Percentiles rank a stretch among this genome's conserved stretches.
Evolutionary conservation across 2,329 filamentous ascomycete species (phyloP).

Genomic region (Arthrobotrys sinensis): DNA sequence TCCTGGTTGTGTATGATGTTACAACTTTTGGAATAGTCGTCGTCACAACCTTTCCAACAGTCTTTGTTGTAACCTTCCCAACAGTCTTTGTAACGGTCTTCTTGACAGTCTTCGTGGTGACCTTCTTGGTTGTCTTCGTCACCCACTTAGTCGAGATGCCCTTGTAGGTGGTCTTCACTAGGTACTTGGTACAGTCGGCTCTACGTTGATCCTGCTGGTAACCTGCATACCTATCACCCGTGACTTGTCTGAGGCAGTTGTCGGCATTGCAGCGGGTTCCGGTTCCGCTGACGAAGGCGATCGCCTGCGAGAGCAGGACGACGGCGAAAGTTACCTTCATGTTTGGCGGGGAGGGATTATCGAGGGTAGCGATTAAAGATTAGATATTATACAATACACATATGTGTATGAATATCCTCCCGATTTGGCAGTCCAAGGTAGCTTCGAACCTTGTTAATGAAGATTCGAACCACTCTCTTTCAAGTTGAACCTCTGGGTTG

Average conservation of each 20-base stretch:
- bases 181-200: slow-evolving; percentile 32
- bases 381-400: slow-evolving; percentile 47
- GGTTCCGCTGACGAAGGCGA: slow-evolving; percentile 31
- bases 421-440: slow-evolving; percentile 31
- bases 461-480: slow-evolving; percentile 39
- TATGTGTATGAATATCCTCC: slow-evolving; percentile 39
- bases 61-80: not conserved
- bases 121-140: slow-evolving; percentile 21
- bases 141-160: slow-evolving; percentile 40
- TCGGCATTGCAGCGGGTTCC: slow-evolving; percentile 27
- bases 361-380: slow-evolving; percentile 42
- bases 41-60: slow-evolving; percentile 5
- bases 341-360: slow-evolving; percentile 19
- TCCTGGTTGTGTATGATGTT: slow-evolving; percentile 20
- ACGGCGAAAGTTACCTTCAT: slow-evolving; percentile 47
- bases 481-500: slow-evolving; percentile 49
- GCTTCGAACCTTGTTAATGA: slow-evolving; percentile 31
- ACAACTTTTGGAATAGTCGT: not conserved
- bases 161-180: slow-evolving; percentile 14
- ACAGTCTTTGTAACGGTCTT: slow-evolving; percentile 13
- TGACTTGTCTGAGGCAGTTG: slow-evolving; percentile 34
- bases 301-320: slow-evolving; percentile 28
- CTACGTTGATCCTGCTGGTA: not conserved
- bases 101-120: slow-evolving; percentile 9
- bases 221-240: slow-evolving; percentile 18